Percentiles rank a stretch among this genome's conserved stretches.
Conservation (phyloP, 495 filamentous ascomycete species). For the Lepraria neglecta region DNA sequence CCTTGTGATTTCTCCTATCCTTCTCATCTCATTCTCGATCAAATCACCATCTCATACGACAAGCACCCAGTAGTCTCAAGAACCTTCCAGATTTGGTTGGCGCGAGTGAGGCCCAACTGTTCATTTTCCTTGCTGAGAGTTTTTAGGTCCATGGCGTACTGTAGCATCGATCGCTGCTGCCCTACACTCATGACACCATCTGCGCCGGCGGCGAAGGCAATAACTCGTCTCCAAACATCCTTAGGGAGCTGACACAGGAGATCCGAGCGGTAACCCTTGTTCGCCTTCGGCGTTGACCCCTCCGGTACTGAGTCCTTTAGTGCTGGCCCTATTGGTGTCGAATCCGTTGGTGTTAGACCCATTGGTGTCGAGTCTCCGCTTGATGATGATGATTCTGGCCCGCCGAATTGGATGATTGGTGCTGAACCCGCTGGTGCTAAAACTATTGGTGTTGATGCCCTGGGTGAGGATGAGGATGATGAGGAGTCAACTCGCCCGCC, state of each 20-base stretch:
- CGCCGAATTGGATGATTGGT: too few species aligned
- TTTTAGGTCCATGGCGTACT: constrained; percentile 30
- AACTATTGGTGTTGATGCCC: too few species aligned
- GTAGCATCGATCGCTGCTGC: constrained; percentile 33
- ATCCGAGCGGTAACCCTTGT: constrained; percentile 17
- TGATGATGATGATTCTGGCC: too few species aligned
- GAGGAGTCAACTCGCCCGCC: background rate
- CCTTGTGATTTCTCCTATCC: too few species aligned
- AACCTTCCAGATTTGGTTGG: constrained; percentile 34
- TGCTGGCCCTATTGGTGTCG: background rate
- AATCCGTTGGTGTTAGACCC: background rate
- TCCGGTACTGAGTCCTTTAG: background rate
- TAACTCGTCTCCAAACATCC: constrained; percentile 34
- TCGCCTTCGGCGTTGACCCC: background rate
- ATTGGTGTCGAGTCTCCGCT: too few species aligned
- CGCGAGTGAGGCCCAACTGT: constrained; percentile 29
- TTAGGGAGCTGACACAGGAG: constrained; percentile 30
- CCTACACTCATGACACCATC: constrained; percentile 33
- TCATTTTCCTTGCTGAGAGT: constrained; percentile 31
- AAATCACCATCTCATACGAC: constrained; percentile 30
- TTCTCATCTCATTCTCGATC: background rate
- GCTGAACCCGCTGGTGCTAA: too few species aligned
- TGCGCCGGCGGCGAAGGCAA: constrained; percentile 32
- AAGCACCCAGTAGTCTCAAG: constrained; percentile 35
- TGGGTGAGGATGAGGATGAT: too few species aligned